Conservation (phyloP, 2,329 filamentous ascomycete genomes). For the Microdochium nivale region DNA sequence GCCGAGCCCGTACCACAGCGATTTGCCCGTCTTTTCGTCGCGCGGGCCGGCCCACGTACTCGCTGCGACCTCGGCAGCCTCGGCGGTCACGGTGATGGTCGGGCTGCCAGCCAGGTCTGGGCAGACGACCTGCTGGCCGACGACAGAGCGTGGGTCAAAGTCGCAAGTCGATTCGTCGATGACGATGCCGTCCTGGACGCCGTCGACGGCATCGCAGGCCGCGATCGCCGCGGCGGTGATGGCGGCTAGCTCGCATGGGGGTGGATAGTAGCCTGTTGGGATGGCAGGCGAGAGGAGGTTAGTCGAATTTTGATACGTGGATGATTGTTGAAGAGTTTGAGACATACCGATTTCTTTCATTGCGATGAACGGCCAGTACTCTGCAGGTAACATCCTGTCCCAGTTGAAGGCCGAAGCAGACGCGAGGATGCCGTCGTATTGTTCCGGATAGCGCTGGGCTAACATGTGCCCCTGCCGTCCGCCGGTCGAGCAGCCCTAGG, state of each 20-base stretch:
- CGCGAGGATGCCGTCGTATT: slow-evolving; percentile 44
- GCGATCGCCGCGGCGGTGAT: slow-evolving; percentile 9
- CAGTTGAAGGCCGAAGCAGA: slow-evolving; percentile 23
- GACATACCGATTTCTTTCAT: slow-evolving; percentile 16
- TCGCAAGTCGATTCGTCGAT: slow-evolving; percentile 6
- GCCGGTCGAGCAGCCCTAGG: slow-evolving; percentile 41
- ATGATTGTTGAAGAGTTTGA: background rate
- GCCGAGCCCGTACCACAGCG: slow-evolving; percentile 10
- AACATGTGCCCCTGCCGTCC: slow-evolving; percentile 44
- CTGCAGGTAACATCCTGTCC: slow-evolving; percentile 5
- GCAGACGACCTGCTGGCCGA: slow-evolving; percentile 16
- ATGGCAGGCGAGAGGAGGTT: background rate
- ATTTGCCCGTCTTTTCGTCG: slow-evolving; percentile 5
- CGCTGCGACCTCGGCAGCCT: slow-evolving; percentile 22
- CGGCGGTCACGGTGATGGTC: slow-evolving; percentile 20
- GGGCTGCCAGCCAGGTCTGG: background rate
- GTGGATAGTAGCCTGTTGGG: background rate
- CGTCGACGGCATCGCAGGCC: slow-evolving; percentile 5
- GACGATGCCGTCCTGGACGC: slow-evolving; percentile 3
- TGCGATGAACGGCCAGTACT: slow-evolving; percentile 26
- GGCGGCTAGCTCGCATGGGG: slow-evolving; percentile 20
- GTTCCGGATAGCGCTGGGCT: slow-evolving; percentile 39
- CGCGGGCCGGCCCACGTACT: slow-evolving; percentile 10
- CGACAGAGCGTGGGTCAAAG: slow-evolving; percentile 20
- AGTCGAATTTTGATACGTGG: background rate